These are phyloP conservation scores for Erysimum cheiranthoides DNA, from an alignment of 345 rosid genomes.

Conservation along the genomic window DNA sequence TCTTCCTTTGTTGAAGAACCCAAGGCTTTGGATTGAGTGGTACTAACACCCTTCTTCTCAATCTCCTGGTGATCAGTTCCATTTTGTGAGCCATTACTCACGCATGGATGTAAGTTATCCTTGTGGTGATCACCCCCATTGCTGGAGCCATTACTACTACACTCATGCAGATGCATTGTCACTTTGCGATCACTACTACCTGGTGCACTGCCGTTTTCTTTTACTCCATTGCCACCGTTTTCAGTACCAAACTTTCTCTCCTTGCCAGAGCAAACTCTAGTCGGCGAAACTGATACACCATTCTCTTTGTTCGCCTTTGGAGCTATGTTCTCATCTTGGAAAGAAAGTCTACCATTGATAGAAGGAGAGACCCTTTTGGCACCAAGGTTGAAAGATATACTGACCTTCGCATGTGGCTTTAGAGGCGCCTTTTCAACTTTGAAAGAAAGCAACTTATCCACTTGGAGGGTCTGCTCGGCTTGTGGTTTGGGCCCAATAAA, in stretches of 20 bases:
- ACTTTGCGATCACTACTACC: conserved; percentile 29
- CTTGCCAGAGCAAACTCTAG: conserved; percentile 47
- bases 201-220: conserved; percentile 40
- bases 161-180: conserved; percentile 20
- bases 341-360: conserved; percentile 56
- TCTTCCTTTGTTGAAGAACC: conserved; percentile 50
- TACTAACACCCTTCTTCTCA: conserved; percentile 46
- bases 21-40: conserved; percentile 40
- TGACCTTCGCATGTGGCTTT: conserved; percentile 58
- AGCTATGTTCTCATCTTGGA: conserved; percentile 51
- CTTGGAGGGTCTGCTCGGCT: conserved; percentile 48
- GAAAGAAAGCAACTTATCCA: conserved; percentile 46
- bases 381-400: conserved; percentile 60
- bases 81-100: conserved; percentile 48
- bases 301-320: conserved; percentile 56
- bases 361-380: conserved; percentile 55
- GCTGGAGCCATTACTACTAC: conserved; percentile 28
- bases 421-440: conserved; percentile 66
- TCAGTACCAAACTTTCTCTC: conserved; percentile 48
- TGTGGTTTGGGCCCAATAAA: conserved; percentile 49
- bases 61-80: conserved; percentile 44
- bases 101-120: conserved; percentile 44
- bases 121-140: conserved; percentile 40
- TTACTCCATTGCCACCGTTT: conserved; percentile 43
- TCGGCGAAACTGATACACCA: conserved; percentile 38